Percentiles rank a stretch among this genome's conserved stretches.
Conservation (phyloP, 169 alveolate species). For the Eimeria sp. region DNA sequence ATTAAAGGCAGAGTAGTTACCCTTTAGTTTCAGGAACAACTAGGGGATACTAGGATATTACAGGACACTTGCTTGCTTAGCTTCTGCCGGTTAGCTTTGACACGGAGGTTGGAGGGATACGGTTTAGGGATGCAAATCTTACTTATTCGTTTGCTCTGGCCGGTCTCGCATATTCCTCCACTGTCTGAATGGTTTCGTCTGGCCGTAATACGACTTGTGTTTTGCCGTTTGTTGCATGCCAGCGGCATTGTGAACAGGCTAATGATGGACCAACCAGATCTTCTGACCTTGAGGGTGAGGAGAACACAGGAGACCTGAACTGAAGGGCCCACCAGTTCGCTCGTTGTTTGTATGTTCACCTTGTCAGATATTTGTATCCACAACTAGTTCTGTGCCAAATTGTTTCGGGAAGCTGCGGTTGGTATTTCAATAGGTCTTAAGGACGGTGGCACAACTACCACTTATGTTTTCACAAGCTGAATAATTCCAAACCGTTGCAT, state of each 20-base stretch:
- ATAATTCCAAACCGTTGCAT: too few relatives aligned
- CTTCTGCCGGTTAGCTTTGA: background rate
- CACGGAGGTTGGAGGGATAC: background rate
- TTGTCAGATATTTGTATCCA: background rate
- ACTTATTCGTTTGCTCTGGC: background rate
- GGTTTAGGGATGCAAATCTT: background rate
- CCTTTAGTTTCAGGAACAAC: background rate
- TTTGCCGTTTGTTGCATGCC: background rate
- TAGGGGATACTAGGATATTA: background rate
- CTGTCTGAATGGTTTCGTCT: background rate
- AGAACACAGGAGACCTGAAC: conserved; percentile 31
- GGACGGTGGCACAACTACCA: too few relatives aligned
- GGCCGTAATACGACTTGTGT: background rate
- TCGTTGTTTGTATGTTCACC: background rate
- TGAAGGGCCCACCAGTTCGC: background rate
- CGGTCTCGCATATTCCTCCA: background rate
- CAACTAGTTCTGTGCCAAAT: too few relatives aligned
- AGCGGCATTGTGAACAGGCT: background rate
- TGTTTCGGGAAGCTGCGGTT: too few relatives aligned
- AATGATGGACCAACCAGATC: background rate
- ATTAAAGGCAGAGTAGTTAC: background rate
- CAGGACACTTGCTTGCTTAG: background rate
- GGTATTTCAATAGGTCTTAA: too few relatives aligned
- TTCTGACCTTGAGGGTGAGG: conserved; percentile 4
- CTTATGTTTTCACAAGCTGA: too few relatives aligned